phyloP scores from a whole-genome alignment of 306 rosid genomes.

The Cucurbita pepo region DNA sequence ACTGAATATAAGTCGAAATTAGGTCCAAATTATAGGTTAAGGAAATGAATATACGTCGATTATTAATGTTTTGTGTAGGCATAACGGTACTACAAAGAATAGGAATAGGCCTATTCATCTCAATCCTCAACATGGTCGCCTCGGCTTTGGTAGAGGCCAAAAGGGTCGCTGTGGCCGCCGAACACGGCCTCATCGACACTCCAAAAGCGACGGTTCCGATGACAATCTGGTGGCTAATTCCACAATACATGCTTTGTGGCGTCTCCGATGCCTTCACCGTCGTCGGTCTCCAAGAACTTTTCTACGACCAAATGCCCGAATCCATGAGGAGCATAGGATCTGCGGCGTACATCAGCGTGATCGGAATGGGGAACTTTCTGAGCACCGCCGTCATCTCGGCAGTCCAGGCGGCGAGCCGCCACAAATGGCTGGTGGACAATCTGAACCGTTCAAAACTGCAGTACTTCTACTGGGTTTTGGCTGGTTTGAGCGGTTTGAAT shows the following conservation, averaged over 20 bases:
- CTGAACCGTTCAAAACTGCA: slow-evolving; percentile 56
- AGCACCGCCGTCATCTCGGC: slow-evolving; percentile 23
- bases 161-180: slow-evolving; percentile 32
- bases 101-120: slow-evolving; percentile 44
- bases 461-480: slow-evolving; percentile 47
- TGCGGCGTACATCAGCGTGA: slow-evolving; percentile 41
- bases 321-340: slow-evolving; percentile 57
- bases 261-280: slow-evolving; percentile 34
- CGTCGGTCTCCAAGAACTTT: slow-evolving; percentile 49
- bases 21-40: no score
- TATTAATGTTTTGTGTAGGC: not conserved
- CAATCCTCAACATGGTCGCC: slow-evolving; percentile 43
- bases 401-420: slow-evolving; percentile 21
- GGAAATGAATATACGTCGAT: no score
- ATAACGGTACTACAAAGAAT: slow-evolving; percentile 56
- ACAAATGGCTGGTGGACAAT: slow-evolving; percentile 42
- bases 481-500: slow-evolving; percentile 33
- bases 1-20: no score
- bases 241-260: slow-evolving; percentile 45
- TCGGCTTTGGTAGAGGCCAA: slow-evolving; percentile 40
- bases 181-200: slow-evolving; percentile 23
- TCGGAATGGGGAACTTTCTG: slow-evolving; percentile 44
- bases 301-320: slow-evolving; percentile 59
- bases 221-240: slow-evolving; percentile 63
- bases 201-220: slow-evolving; percentile 40